Base-by-base conservation (phyloP, 768 basidiomycete genomes). In the Suillus fuscotomentosus region DNA sequence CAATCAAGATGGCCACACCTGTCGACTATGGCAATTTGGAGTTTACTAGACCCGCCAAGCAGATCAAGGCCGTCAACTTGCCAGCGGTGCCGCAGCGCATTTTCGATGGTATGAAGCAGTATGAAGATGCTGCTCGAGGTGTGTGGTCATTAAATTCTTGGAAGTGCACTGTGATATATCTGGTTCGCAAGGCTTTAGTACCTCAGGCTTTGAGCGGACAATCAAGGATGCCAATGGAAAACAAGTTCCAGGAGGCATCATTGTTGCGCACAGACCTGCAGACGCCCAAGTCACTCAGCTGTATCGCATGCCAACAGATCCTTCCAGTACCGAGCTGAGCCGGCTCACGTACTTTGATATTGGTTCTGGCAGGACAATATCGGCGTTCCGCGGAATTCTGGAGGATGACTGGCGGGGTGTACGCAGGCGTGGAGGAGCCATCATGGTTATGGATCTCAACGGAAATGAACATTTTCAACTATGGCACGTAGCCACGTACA, bases 391-490 rank as follows among this genome's bases (percentile, higher is more conserved):
- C 38, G 63, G 78, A 1, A 74, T 82, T 38, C 51, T 51, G 20
- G 78, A 77, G 5, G 81, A 81, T n/a, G 78, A 81, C 62, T 81
- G 79, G 80, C 72, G 77, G 50, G 78, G 80, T 9, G 64, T 72
- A 34, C 75, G 71, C 68, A 78, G 79, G 43, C 62, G 70, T 31
- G 76, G 77, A 15, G 78, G 79, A 8, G 72, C 76, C 1, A 71
- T 80, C 43, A 73, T 80, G 71, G 66, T 75, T 5, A 79, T 80
- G 78, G 79, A 80, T 60, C 75, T 79, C 34, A 74, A 76, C 38
- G 79, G 79, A 56, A 80, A 75, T 45, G 78, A 80, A 48, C 75
- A 75, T 38, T 79, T 75, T 60, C 81, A 82, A n/a, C 72, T 81
- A 36, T 81, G 80, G 80, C 75, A 63, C 34, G 74, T 68, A 31